phyloP scores from a whole-genome alignment of 805 yeast genomes.

The Candida rishiriensis region DNA sequence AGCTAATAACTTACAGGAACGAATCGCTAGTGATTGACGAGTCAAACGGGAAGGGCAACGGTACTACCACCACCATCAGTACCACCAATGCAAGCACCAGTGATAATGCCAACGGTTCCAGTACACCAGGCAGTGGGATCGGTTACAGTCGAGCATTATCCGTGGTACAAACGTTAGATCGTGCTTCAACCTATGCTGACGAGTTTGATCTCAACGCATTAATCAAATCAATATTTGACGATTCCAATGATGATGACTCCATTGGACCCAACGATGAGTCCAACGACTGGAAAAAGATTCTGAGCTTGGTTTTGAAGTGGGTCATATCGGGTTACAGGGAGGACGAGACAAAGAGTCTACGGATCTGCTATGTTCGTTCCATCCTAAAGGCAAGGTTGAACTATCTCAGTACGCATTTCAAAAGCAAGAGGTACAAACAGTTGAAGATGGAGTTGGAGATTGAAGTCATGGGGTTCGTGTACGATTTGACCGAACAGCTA shows the following conservation, averaged over 20 bases:
- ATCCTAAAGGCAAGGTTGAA: slow-evolving; percentile 20
- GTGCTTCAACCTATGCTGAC: slow-evolving; percentile 9
- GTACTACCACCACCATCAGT: too few species aligned
- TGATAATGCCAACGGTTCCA: slow-evolving; percentile 1
- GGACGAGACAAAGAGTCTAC: slow-evolving; percentile 6
- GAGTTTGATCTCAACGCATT: slow-evolving; percentile 12
- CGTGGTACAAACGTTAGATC: slow-evolving; percentile 27
- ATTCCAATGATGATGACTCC: slow-evolving; percentile 9
- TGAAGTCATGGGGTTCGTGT: slow-evolving; percentile 29
- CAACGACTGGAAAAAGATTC: slow-evolving; percentile 23
- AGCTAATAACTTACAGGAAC: slow-evolving; percentile 60
- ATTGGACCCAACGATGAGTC: slow-evolving; percentile 6
- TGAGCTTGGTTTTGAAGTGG: slow-evolving; percentile 28
- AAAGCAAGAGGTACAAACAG: slow-evolving; percentile 22
- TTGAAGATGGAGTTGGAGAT: slow-evolving; percentile 28
- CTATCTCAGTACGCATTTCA: slow-evolving; percentile 15
- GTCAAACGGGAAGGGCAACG: not conserved
- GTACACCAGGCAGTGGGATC: not conserved
- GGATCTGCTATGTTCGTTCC: slow-evolving; percentile 24
- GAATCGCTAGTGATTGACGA: slow-evolving; percentile 62
- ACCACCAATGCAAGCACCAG: too few species aligned
- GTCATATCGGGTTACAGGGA: slow-evolving; percentile 23
- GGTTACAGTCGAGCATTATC: slow-evolving; percentile 8
- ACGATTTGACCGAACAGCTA: slow-evolving; percentile 26
- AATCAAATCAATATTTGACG: slow-evolving; percentile 22